A percentile compares a stretch with the other conserved stretches of the same genome.
phyloP scores from a whole-genome alignment of 805 yeast genomes.

The Schwanniomyces pseudopolymorphus region DNA sequence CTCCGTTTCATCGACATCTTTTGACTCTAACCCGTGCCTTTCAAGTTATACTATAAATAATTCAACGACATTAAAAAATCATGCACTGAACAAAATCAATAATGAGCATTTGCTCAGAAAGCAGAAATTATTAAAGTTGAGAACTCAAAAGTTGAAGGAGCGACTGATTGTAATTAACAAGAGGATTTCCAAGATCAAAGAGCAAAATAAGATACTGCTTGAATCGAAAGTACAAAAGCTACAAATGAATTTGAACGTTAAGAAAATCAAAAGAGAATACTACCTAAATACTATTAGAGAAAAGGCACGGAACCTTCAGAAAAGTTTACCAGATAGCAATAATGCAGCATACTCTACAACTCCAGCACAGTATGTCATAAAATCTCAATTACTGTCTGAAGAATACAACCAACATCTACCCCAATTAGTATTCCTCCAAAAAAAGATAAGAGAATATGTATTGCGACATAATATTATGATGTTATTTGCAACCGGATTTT shows the following conservation, averaged over 20 bases:
- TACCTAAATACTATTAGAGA: slow-evolving; percentile 5
- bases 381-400: background rate
- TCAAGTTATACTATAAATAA: slow-evolving; percentile 9
- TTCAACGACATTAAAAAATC: slow-evolving; percentile 7
- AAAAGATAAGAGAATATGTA: background rate
- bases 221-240: slow-evolving; percentile 5
- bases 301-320: slow-evolving; percentile 7
- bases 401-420: background rate
- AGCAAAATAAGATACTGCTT: slow-evolving; percentile 2
- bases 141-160: slow-evolving; percentile 6
- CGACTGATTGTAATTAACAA: slow-evolving; percentile 6
- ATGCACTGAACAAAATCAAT: background rate
- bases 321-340: background rate
- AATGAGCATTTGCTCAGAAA: slow-evolving; percentile 7
- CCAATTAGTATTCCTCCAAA: background rate
- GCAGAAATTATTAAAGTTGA: slow-evolving; percentile 4
- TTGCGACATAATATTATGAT: background rate
- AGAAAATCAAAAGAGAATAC: slow-evolving; percentile 6
- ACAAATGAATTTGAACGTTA: slow-evolving; percentile 6
- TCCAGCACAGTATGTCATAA: background rate
- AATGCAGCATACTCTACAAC: background rate
- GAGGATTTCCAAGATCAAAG: slow-evolving; percentile 5
- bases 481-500: slow-evolving; percentile 2
- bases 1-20: slow-evolving; percentile 1
- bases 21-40: slow-evolving; percentile 1